Conservation (phyloP, 805 yeast genomes). For the Lachancea lanzarotensis region DNA sequence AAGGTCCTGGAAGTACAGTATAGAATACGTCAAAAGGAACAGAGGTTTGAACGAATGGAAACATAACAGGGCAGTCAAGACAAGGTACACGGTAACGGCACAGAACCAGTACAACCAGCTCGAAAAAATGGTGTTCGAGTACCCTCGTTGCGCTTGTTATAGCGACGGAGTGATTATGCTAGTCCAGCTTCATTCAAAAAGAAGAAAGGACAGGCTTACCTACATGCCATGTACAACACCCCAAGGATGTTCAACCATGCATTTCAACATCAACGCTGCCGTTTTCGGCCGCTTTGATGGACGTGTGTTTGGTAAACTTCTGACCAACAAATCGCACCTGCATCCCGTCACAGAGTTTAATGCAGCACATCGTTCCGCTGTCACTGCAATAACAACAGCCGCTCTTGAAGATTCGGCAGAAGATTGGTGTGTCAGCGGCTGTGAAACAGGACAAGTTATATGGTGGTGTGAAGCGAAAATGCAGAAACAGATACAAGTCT, state of each 20-base stretch:
- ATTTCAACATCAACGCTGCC: conserved; percentile 30
- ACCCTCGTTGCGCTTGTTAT: conserved; percentile 32
- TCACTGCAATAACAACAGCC: conserved; percentile 29
- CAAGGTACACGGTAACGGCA: conserved; percentile 28
- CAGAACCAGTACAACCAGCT: conserved; percentile 20
- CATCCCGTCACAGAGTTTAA: conserved; percentile 30
- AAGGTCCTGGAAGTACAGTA: conserved; percentile 30
- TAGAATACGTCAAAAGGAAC: conserved; percentile 31
- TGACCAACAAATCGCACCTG: conserved; percentile 30
- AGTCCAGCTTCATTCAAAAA: conserved; percentile 25
- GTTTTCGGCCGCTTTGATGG: conserved; percentile 35
- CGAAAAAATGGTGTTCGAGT: conserved; percentile 30
- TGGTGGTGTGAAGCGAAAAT: conserved; percentile 32
- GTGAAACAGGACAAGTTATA: conserved; percentile 28
- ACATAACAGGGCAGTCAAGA: conserved; percentile 31
- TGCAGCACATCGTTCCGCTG: conserved; percentile 23
- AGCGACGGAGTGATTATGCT: conserved; percentile 33
- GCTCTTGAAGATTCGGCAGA: conserved; percentile 19
- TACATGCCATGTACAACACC: conserved; percentile 35
- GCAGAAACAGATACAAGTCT: conserved; percentile 13
- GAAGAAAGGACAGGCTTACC: conserved; percentile 23
- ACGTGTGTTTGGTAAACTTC: conserved; percentile 29
- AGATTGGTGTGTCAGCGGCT: conserved; percentile 29
- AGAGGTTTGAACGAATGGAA: conserved; percentile 29
- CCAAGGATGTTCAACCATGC: conserved; percentile 33